phyloP scores from a whole-genome alignment of 164 flowering plant genomes.

The Taxillus chinensis region DNA sequence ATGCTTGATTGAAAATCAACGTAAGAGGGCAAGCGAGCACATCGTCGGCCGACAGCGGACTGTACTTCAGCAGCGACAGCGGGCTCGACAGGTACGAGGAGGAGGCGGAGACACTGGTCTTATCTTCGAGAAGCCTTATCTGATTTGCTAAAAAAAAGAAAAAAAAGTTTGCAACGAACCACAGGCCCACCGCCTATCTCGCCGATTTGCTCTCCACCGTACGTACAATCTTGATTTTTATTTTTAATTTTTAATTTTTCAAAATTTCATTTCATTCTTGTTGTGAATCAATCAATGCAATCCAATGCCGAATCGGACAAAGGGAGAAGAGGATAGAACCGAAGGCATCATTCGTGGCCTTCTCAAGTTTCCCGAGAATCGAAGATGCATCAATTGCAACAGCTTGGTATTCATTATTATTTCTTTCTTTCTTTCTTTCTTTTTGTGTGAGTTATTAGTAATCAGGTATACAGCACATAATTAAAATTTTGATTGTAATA shows the following conservation, averaged over 20 bases:
- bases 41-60: constrained; percentile 41
- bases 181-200: too few species aligned
- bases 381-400: constrained; percentile 60
- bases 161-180: too few species aligned
- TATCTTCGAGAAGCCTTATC: constrained; percentile 31
- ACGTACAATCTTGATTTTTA: too few species aligned
- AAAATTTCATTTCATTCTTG: too few species aligned
- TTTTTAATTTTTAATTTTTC: too few species aligned
- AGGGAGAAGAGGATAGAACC: constrained; percentile 39
- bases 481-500: too few species aligned
- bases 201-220: too few species aligned
- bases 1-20: too few species aligned
- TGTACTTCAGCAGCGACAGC: constrained; percentile 32
- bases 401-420: constrained; percentile 30
- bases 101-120: constrained; percentile 38
- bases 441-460: not conserved
- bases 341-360: constrained; percentile 45
- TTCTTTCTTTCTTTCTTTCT: not conserved
- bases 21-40: constrained; percentile 21
- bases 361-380: constrained; percentile 43
- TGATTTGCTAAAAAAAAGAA: too few species aligned
- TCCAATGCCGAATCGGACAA: constrained; percentile 21
- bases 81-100: constrained; percentile 5
- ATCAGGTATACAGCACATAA: not conserved
- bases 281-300: not conserved